Evolutionary conservation across 169 alveolate species (phyloP).

Genomic region (Eimeria brunetti): DNA sequence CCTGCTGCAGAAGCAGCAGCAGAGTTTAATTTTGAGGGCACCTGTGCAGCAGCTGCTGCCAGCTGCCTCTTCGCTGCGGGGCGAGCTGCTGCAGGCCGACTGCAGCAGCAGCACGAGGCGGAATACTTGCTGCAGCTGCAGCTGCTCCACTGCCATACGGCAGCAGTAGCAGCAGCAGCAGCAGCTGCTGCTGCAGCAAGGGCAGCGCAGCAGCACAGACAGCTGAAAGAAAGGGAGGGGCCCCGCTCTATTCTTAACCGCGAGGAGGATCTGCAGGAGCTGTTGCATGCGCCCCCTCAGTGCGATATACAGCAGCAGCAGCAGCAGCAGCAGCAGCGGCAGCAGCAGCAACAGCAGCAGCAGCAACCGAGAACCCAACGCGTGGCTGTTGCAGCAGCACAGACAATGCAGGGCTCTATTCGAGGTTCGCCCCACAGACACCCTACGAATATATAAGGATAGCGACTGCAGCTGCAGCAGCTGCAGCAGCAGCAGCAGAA

Average conservation of each 20-base stretch:
- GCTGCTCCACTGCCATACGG: neutral
- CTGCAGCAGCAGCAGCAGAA: slow-evolving; percentile 5
- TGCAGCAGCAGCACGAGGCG: slow-evolving; percentile 45
- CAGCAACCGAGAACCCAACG: neutral
- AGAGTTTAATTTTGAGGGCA: neutral
- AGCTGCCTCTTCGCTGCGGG: neutral
- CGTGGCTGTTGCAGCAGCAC: neutral
- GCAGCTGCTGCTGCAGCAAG: slow-evolving; percentile 16
- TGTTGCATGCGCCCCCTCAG: slow-evolving; percentile 12
- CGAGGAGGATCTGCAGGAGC: slow-evolving; percentile 19
- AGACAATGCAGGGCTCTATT: slow-evolving; percentile 14
- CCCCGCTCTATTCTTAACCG: neutral
- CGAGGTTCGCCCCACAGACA: slow-evolving; percentile 1
- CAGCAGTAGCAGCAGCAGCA: slow-evolving; percentile 31
- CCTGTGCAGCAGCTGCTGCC: slow-evolving; percentile 12
- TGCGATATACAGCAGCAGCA: neutral
- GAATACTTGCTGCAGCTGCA: slow-evolving; percentile 6
- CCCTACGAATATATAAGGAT: neutral
- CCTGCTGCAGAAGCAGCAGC: slow-evolving; percentile 21
- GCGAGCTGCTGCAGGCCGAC: slow-evolving; percentile 1
- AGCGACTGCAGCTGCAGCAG: neutral
- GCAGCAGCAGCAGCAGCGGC: slow-evolving; percentile 49
- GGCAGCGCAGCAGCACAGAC: slow-evolving; percentile 33
- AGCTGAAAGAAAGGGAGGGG: slow-evolving; percentile 1
- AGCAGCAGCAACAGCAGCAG: slow-evolving; percentile 29